These are phyloP conservation scores for Botrytis porri DNA, from an alignment of 2,329 filamentous ascomycete species.

Conservation along the genomic window DNA sequence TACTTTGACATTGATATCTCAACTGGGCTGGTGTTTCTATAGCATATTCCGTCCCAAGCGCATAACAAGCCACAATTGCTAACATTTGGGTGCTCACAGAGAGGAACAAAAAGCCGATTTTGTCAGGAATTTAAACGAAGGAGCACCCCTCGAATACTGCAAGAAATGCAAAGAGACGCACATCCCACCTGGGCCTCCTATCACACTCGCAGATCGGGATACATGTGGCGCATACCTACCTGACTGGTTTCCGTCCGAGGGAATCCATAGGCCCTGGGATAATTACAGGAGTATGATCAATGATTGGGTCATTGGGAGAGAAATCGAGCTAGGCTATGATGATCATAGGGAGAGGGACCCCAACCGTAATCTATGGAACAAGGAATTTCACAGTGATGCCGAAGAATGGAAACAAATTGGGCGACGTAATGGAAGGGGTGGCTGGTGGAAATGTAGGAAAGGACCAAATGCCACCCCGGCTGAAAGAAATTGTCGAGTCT, in stretches of 20 bases:
- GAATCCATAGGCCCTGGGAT: slow-evolving; percentile 26
- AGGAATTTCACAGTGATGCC: slow-evolving; percentile 30
- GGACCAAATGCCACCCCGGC: slow-evolving; percentile 22
- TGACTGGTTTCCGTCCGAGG: slow-evolving; percentile 33
- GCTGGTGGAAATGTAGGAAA: slow-evolving; percentile 35
- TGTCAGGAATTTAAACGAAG: slow-evolving; percentile 21
- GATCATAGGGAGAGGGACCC: slow-evolving; percentile 12
- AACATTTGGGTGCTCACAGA: neutral
- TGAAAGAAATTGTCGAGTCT: slow-evolving; percentile 27
- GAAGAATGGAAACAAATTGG: slow-evolving; percentile 29
- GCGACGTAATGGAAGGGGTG: slow-evolving; percentile 20
- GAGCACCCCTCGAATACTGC: slow-evolving; percentile 27
- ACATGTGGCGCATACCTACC: slow-evolving; percentile 32
- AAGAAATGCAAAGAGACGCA: slow-evolving; percentile 31
- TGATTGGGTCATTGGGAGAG: slow-evolving; percentile 23
- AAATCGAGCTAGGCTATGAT: slow-evolving; percentile 22
- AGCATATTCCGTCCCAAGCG: neutral
- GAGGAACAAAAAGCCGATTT: slow-evolving; percentile 19
- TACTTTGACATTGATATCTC: neutral
- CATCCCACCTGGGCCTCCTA: slow-evolving; percentile 29
- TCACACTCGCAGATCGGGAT: slow-evolving; percentile 31
- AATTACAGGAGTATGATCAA: slow-evolving; percentile 26
- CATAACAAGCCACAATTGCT: neutral
- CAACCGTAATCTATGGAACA: slow-evolving; percentile 24
- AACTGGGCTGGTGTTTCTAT: neutral